Percentiles rank a stretch among this genome's conserved stretches.
Conservation (phyloP, 495 filamentous ascomycete species). For the Aspergillus coremiiformis region DNA sequence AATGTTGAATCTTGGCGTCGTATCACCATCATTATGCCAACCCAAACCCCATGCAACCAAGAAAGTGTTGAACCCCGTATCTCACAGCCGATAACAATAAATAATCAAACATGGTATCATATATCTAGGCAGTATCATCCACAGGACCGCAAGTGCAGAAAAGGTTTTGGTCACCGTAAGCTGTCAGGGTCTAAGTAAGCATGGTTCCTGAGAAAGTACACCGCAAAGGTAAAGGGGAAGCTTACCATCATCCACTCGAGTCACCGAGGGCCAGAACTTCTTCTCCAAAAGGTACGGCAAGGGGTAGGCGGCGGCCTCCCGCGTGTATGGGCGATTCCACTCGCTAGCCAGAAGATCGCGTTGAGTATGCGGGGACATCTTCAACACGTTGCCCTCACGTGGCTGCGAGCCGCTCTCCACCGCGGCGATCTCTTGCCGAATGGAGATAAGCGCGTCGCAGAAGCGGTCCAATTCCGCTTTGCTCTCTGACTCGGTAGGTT, state of each 20-base stretch:
- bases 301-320: slow-evolving; percentile 85
- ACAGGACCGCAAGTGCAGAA: slow-evolving; percentile 95
- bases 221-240: slow-evolving; percentile 10
- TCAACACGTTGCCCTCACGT: slow-evolving; percentile 79
- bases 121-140: slow-evolving; percentile 36
- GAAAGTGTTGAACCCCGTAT: slow-evolving; percentile 13
- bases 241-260: slow-evolving; percentile 84
- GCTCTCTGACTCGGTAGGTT: slow-evolving; percentile 92
- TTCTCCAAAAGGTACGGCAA: slow-evolving; percentile 80
- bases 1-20: slow-evolving; percentile 20
- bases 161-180: slow-evolving; percentile 85
- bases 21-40: slow-evolving; percentile 1
- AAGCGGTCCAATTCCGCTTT: slow-evolving; percentile 94
- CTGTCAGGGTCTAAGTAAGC: slow-evolving; percentile 36
- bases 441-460: slow-evolving; percentile 84
- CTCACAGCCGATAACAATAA: background rate
- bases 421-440: slow-evolving; percentile 77
- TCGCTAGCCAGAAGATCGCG: slow-evolving; percentile 62
- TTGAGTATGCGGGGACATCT: slow-evolving; percentile 85
- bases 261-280: slow-evolving; percentile 97
- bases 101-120: slow-evolving; percentile 36
- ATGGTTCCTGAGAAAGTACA: background rate
- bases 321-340: slow-evolving; percentile 73
- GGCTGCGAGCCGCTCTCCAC: slow-evolving; percentile 77
- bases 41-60: slow-evolving; percentile 2